A percentile compares a stretch with the other conserved stretches of the same genome.
Conservation (phyloP, 192 early-diverging fungal species). For the Hyaloraphidium curvatum region DNA sequence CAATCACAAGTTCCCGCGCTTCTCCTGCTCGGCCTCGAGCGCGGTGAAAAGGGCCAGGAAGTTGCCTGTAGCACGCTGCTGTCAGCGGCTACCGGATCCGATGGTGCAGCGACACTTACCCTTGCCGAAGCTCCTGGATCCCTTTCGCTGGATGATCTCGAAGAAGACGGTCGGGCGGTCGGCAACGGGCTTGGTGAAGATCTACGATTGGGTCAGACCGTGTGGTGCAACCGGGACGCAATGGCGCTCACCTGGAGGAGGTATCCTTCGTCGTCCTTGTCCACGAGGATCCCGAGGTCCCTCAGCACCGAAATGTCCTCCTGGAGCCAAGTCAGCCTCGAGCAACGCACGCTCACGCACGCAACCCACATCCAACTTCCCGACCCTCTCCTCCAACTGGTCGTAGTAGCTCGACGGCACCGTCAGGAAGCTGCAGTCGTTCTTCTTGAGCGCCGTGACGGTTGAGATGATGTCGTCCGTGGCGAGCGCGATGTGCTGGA, state of each 20-base stretch:
- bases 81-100: background rate
- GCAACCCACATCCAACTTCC: no score
- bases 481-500: constrained; percentile 88
- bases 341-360: no score
- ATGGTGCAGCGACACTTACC: background rate
- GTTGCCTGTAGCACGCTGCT: constrained; percentile 87
- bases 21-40: constrained; percentile 82
- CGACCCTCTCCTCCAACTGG: constrained; percentile 50
- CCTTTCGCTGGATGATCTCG: constrained; percentile 90
- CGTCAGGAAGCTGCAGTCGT: constrained; percentile 76
- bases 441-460: constrained; percentile 55
- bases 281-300: no score
- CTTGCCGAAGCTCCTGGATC: constrained; percentile 34
- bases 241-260: constrained; percentile 85
- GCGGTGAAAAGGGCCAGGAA: constrained; percentile 95
- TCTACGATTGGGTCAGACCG: no score
- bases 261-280: constrained; percentile 85
- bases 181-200: constrained; percentile 65
- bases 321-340: no score
- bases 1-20: constrained; percentile 75
- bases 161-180: constrained; percentile 93
- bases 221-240: no score
- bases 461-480: constrained; percentile 70
- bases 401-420: constrained; percentile 80
- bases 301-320: no score